Base-by-base conservation (phyloP, 805 yeast species). In the Sporopachydermia quercuum region DNA sequence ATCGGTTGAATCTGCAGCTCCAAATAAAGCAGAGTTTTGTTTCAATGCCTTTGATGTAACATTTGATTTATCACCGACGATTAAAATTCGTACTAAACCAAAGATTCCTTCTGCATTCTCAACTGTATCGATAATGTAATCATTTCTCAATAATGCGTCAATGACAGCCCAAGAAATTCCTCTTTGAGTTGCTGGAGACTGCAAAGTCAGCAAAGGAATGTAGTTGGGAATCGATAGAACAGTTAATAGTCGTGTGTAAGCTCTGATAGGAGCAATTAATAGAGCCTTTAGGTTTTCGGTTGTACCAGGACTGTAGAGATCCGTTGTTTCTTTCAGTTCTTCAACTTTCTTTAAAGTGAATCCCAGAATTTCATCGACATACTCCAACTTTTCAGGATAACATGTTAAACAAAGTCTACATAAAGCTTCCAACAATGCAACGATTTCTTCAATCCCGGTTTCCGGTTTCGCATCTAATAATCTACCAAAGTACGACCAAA, bases 381-480 rank as follows among this genome's bases (percentile, higher is more conserved):
- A 74, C 3, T 63, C 68, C 44, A 64, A 65, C 42, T 76, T 71
- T 0, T 68, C 61, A 4, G 84, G 80, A 51, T 81, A 81, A 59
- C 76, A 82, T 3, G 68, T 63, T 34, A 84, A 62, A 0, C 85
- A 68, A 36, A 87, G 56, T 45, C 69, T 70, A 39, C 79, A 65
- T 19, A 83, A 65, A n/a, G 79, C 71, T 43, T 76, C 78, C 36
- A 84, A 60, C 15, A 86, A 63, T 1, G 70, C 64, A 5, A 81
- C 68, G 41, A 73, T 71, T 43, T 82, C 89, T 18, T 70, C 74
- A n/a, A 70, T 52, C 1, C 84, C 62, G n/a, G 85, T 57, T 38
- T 76, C 79, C 1, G 83, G 79, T 43, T 79, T 73, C 5, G 66
- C 57, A 37, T 72, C 64, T 40, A 67, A 65, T 23, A 86, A 54